Base-by-base conservation (phyloP, 148 eudicot genomes). In the Vaccinium vitisidaea region DNA sequence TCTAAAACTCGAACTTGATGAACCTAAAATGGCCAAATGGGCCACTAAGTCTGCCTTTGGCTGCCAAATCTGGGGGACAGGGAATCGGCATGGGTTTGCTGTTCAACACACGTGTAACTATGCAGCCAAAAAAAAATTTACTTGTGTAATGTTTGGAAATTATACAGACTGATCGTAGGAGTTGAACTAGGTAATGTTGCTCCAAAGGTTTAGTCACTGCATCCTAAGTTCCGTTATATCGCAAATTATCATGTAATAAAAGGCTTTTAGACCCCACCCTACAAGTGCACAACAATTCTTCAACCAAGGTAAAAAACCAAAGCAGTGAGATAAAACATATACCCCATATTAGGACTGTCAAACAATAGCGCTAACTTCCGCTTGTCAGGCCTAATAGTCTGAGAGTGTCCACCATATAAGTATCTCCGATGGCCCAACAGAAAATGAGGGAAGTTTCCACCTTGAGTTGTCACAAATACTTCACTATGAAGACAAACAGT, bases 401-500 rank as follows among this genome's bases (percentile, higher is more conserved):
- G 93, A 10, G 99, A 89, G 84, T 97, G 99, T 76, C 99, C 99
- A 86, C 98, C 93, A 87, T 93, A 95, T 84, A 97, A 65, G 86
- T 89, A 95, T 90, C 99, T 93, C 82, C 98, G 90, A 84, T 97
- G 99, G 59, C 99, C 99, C 93, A 94, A 88, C 79, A 97, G 92
- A 87, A 95, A 93, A 71, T 93, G 95, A 80, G 99, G 99, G 77
- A 97, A 97, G 87, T 97, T 97, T 77, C 99, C 99, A 55, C 99
- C 99, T 91, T 97, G 99, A 79, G 99, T 95, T 55, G 98, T 97
- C 80, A 97, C 96, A 90, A 97, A 97, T 48, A 94, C 99, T 88
- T 97, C 99, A 87, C 99, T 97, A 80, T 92, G 95, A 67, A 97
- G 95, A 90, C 98, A 97, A 85, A 97, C 99, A 53, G 99, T 97